Conservation (phyloP, 2,329 filamentous ascomycete species). For the Nemania diffusa region DNA sequence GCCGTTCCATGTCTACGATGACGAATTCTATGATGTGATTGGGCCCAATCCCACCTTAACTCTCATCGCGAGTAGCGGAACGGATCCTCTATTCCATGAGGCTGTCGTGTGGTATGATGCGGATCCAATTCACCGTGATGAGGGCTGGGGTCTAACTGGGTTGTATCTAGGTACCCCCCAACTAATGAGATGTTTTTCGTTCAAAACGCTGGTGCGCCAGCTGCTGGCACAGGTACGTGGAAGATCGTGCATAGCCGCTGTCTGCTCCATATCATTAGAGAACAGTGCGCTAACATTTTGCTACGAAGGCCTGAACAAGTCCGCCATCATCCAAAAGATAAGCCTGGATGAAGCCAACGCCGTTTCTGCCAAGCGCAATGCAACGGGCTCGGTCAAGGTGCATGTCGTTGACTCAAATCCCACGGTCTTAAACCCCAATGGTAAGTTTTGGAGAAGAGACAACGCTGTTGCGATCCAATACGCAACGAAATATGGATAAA, state of each 20-base stretch:
- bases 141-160: constrained; percentile 7
- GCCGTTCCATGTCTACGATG: constrained; percentile 61
- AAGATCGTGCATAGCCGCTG: too few species aligned
- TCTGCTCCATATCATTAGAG: not conserved
- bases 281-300: constrained; percentile 28
- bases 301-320: constrained; percentile 57
- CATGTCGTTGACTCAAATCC: constrained; percentile 56
- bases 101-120: constrained; percentile 62
- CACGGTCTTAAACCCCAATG: constrained; percentile 61
- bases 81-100: constrained; percentile 64
- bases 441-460: constrained; percentile 44
- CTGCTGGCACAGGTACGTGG: constrained; percentile 55
- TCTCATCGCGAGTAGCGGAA: constrained; percentile 57
- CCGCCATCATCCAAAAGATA: constrained; percentile 62
- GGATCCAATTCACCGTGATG: not conserved
- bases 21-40: constrained; percentile 62
- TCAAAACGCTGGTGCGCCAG: constrained; percentile 60
- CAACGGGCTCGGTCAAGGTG: constrained; percentile 55
- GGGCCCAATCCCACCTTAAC: constrained; percentile 61
- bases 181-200: constrained; percentile 66
- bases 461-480: not conserved
- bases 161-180: constrained; percentile 49
- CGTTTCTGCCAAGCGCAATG: constrained; percentile 52
- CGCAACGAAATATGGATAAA: not conserved
- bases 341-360: constrained; percentile 56